Evolutionary conservation across 192 early-diverging fungal species (phyloP), one percentile per base, ranked within the genome.

Genomic region (Backusella morwellensis): DNA sequence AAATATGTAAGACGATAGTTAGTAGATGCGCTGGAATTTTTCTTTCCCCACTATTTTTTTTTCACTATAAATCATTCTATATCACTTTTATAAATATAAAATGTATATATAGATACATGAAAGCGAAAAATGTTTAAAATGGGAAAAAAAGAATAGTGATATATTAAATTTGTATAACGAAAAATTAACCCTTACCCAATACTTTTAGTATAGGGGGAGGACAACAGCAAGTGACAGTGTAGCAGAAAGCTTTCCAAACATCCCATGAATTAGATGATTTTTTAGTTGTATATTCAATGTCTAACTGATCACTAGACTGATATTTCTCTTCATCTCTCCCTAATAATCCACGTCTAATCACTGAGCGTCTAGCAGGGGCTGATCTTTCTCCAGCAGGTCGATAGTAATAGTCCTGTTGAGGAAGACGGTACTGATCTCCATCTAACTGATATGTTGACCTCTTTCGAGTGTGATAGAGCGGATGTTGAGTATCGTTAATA

Each of bases 151-250:
- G 29, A 63, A 29, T 44, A 63, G 26, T 29, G 26, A 32, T 63
- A 29, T 26, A 63, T 26, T 63, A 29, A 63, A 29, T 63, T 63
- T 4, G 56, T 63, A 63, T 29, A 63, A 63, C 26, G 23, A 59
- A 63, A 54, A 29, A 63, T 29, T 14, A 23, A 26, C 23, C 56
- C 75, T 79, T 78, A 86, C 81, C 85, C 54, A 80, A 80, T 35
- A 76, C 76, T 71, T 76, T 81, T 35, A 88, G 73, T 41, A 88
- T 77, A 50, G 80, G 75, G 11, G 83, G 78, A 36, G 86, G 86
- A 68, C 82, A 82, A 44, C 85, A 88, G 63, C 86, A 88, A 21
- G 86, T 88, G n/a, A 88, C 47, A 21, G 82, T 76, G 40, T 86
- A 84, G 50, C 80, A 88, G 67, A 84, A 88, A 47, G 83, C 70